Evolutionary conservation across 805 yeast genomes (phyloP), one percentile per base, ranked within the genome.

Genomic region (Nakazawaea peltata): DNA sequence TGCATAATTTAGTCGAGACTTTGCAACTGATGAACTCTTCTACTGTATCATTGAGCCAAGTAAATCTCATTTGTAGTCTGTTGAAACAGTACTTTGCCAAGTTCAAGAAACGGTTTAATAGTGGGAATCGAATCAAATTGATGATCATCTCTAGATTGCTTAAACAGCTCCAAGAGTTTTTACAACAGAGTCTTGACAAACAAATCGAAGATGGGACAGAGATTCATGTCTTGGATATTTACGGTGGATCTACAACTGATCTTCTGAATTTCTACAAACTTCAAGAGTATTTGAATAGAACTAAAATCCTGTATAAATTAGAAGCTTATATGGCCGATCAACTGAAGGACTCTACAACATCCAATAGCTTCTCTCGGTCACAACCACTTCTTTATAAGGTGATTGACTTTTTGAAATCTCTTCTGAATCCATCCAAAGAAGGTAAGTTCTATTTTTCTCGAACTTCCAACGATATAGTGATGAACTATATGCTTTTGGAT

Each of bases 1-100:
- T 97, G 0, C 97, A 88, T 51, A 88, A 88, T 51, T 58, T 88
- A 28, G 51, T 86, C 19, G 96, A 87, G 45, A 77, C 88, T 0
- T 73, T 88, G 3, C 71, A 79, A 1, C 59, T 81, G 2, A 59
- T 90, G 42, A 70, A 81, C 47, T 84, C 95, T 0, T 67, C 76
- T 2, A 54, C 69, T 3, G 59, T 88, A 1, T 59, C 81, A 0
- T 45, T 63, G 1, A 33, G 44, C 0, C 85, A 81, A 22, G 58
- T 85, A 8, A 28, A 44, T 2, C 29, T 41, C 0, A 67, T 81
- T 4, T 55, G 65, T 14, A 44, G 44, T 2, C 77, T 81, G 0
- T 47, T 88, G 26, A 62, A 68, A 28, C 42, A 48, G 0, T 88
- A 88, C 54, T 51, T 73, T 11, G 49, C 56, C 10, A 80, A 73